These are phyloP conservation scores for Viridothelium virens DNA, from an alignment of 495 filamentous ascomycete species.

Conservation along the genomic window DNA sequence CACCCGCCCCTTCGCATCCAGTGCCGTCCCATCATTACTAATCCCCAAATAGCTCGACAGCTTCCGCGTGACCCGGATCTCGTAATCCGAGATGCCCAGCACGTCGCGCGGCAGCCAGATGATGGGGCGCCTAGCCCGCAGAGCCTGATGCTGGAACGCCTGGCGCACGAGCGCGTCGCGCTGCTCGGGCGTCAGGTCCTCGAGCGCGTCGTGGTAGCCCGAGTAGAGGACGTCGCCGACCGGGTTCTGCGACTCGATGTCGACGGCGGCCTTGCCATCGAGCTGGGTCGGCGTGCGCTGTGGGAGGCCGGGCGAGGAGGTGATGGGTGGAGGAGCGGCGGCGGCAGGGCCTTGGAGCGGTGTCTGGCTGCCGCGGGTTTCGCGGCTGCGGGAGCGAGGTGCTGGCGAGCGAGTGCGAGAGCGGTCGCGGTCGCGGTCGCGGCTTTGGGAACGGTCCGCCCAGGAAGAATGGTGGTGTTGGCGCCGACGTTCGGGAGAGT, in stretches of 20 bases:
- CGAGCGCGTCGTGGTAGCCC: slow-evolving; percentile 81
- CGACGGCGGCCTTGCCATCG: slow-evolving; percentile 20
- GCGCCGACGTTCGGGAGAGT: slow-evolving; percentile 14
- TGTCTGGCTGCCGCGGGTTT: slow-evolving; percentile 24
- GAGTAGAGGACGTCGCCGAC: slow-evolving; percentile 77
- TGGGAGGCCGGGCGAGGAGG: not conserved
- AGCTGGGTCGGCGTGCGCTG: not conserved
- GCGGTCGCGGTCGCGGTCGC: slow-evolving; percentile 28
- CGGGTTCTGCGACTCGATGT: slow-evolving; percentile 61
- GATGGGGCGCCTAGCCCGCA: slow-evolving; percentile 75
- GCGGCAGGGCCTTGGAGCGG: slow-evolving; percentile 32
- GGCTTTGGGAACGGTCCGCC: slow-evolving; percentile 39
- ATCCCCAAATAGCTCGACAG: slow-evolving; percentile 46
- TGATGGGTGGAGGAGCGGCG: slow-evolving; percentile 2
- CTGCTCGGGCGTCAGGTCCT: slow-evolving; percentile 88
- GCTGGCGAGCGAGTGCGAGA: slow-evolving; percentile 39
- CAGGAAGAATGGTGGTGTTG: slow-evolving; percentile 26
- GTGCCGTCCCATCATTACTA: slow-evolving; percentile 18
- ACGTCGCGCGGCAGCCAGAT: slow-evolving; percentile 95
- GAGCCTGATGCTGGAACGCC: slow-evolving; percentile 84
- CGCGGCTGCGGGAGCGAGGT: slow-evolving; percentile 18
- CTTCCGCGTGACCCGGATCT: slow-evolving; percentile 63
- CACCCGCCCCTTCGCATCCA: slow-evolving; percentile 31
- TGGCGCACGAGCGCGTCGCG: slow-evolving; percentile 77
- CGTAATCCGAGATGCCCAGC: slow-evolving; percentile 84